Evolutionary conservation across 2,329 filamentous ascomycete species (phyloP), one percentile per base, ranked within the genome.

Genomic region (Exophiala mesophila): DNA sequence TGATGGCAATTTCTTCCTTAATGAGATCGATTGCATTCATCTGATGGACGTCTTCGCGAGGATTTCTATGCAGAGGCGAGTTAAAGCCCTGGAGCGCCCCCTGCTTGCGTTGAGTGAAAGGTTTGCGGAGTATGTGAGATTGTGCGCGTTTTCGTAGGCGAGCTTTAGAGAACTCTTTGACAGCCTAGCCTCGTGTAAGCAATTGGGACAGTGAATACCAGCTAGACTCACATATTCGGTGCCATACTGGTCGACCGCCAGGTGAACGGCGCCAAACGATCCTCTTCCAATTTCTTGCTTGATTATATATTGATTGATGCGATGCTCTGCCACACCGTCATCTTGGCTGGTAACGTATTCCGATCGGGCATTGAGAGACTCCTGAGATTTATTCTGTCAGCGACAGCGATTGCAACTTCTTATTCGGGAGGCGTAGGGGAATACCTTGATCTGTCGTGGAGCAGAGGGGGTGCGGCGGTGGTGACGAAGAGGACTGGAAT

Each of bases 131-230:
- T 45, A 96, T 81, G 62, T 92, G 84, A 9, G 89, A 95, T 60
- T 96, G 88, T 12, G 85, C 88, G 41, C 88, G 84, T 68, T 90
- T 95, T 37, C 89, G 81, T 41, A 98, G 71, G 24, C 89, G 81
- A 2, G 86, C 80, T 62, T 98, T 98, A 46, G 90, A 97, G 66
- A 98, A 97, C 60, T 97, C 89, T 66, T 98, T 98, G 60, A 97
- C 80, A 44, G 92, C 90, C 89, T 95, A 59, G 15, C n/a, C n/a
- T 9, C 3, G 9, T 15, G 15, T 10, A 20, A n/a, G 12, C 6
- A n/a, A n/a, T n/a, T n/a, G n/a, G n/a, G n/a, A n/a, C n/a, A n/a
- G n/a, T n/a, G n/a, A n/a, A n/a, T n/a, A n/a, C n/a, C n/a, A n/a
- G n/a, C n/a, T n/a, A n/a, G 5, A 26, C 83, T 74, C 74, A 94